These are phyloP conservation scores for Starmera quercuum DNA, from an alignment of 805 yeast genomes.

Conservation along the genomic window DNA sequence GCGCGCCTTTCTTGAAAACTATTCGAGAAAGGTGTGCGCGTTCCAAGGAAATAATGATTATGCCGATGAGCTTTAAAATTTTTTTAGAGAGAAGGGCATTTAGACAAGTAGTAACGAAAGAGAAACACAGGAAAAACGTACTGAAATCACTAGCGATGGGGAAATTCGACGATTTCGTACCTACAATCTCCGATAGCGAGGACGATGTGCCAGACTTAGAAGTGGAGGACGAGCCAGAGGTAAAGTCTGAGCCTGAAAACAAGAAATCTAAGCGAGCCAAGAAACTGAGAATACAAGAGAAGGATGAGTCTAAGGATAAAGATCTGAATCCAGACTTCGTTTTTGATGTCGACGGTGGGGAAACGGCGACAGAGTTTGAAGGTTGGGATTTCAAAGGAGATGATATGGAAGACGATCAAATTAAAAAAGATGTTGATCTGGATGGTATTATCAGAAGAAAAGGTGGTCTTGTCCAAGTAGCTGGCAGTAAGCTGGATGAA, in stretches of 20 bases:
- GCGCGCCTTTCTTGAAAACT: no score
- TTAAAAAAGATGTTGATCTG: slow-evolving; percentile 65
- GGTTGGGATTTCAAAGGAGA: slow-evolving; percentile 84
- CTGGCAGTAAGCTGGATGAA: slow-evolving; percentile 32
- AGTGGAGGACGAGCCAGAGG: slow-evolving; percentile 34
- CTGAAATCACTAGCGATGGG: no score
- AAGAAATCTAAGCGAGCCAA: slow-evolving; percentile 18
- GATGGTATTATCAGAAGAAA: slow-evolving; percentile 83
- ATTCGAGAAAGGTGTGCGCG: no score
- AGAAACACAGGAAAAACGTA: neutral
- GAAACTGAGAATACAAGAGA: slow-evolving; percentile 12
- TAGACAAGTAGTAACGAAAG: neutral
- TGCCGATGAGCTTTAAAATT: slow-evolving; percentile 3
- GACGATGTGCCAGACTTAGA: slow-evolving; percentile 54
- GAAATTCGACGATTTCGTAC: slow-evolving; percentile 49
- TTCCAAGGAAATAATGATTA: slow-evolving; percentile 6
- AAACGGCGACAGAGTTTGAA: slow-evolving; percentile 38
- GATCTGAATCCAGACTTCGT: slow-evolving; percentile 69
- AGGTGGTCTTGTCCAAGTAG: slow-evolving; percentile 63
- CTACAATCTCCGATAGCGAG: slow-evolving; percentile 74
- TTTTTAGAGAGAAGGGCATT: neutral
- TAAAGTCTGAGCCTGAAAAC: slow-evolving; percentile 16
- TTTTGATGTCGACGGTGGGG: slow-evolving; percentile 60
- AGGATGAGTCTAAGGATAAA: slow-evolving; percentile 33
- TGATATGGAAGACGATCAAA: slow-evolving; percentile 16